Conservation (phyloP, 148 eudicot species). For the Rhododendron simsii region DNA sequence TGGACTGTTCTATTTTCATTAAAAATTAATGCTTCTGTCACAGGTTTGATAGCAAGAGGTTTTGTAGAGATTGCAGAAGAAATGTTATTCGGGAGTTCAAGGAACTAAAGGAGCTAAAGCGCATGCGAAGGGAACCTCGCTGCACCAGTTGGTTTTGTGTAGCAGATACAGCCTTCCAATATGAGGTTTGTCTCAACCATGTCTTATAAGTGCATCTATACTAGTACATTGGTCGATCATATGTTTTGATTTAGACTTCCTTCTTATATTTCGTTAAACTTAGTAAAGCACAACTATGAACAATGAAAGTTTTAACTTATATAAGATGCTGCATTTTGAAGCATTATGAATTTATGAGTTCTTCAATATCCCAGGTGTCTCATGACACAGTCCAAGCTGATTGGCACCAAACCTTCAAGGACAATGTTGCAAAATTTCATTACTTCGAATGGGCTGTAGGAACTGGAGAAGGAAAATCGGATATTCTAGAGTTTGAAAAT, state of each 20-base stretch:
- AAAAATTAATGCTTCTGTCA: slow-evolving; percentile 14
- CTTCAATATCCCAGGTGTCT: slow-evolving; percentile 52
- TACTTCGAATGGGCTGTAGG: slow-evolving; percentile 99
- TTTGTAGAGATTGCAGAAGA: slow-evolving; percentile 95
- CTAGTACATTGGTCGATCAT: not conserved
- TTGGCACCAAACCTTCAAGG: slow-evolving; percentile 84
- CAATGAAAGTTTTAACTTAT: not conserved
- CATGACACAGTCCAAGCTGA: slow-evolving; percentile 77
- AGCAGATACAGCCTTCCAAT: slow-evolving; percentile 86
- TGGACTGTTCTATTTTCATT: slow-evolving; percentile 7
- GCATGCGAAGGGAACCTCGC: slow-evolving; percentile 70
- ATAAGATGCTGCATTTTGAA: not conserved
- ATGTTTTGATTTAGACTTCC: not conserved
- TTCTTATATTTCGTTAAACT: not conserved
- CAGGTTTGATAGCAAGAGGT: slow-evolving; percentile 97
- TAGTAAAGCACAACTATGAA: not conserved
- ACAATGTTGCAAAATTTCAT: slow-evolving; percentile 71
- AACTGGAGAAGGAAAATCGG: slow-evolving; percentile 91
- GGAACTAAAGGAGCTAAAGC: slow-evolving; percentile 91
- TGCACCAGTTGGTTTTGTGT: slow-evolving; percentile 97
- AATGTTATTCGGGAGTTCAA: slow-evolving; percentile 95
- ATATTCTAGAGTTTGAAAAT: slow-evolving; percentile 84
- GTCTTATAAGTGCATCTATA: not conserved
- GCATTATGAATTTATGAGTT: not conserved
- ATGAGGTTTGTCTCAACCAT: slow-evolving; percentile 57